Evolutionary conservation across 1,139 yeast species (phyloP).

Genomic region (Candida sojae): DNA sequence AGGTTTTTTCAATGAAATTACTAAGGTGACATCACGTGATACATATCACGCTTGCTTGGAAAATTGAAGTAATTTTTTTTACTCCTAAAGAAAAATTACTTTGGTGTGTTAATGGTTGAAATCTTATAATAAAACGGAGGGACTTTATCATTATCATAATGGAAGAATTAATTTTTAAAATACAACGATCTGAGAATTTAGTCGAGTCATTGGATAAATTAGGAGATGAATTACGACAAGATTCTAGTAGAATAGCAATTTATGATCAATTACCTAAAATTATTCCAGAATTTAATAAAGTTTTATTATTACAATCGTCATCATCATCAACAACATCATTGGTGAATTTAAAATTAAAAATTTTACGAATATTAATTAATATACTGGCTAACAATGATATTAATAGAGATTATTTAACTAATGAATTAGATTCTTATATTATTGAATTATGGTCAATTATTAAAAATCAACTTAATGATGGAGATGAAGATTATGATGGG

Average conservation of each 20-base stretch:
- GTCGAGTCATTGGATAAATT: constrained; percentile 16
- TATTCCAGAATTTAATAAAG: constrained; percentile 10
- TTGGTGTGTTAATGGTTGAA: no score
- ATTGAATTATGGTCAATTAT: constrained; percentile 25
- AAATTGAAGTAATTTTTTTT: no score
- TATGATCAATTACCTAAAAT: constrained; percentile 10
- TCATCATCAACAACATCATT: background rate
- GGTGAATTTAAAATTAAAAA: constrained; percentile 15
- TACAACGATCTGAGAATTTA: constrained; percentile 1
- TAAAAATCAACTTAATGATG: constrained; percentile 3
- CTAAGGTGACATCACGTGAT: no score
- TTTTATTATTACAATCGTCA: constrained; percentile 7
- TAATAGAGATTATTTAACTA: constrained; percentile 27
- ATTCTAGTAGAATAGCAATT: constrained; percentile 19
- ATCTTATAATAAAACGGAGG: no score
- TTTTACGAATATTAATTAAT: constrained; percentile 34
- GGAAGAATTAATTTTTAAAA: constrained; percentile 7
- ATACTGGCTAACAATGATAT: constrained; percentile 38
- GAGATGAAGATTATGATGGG: no score
- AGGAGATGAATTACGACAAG: constrained; percentile 33
- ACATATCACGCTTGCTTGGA: no score
- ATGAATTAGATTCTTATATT: constrained; percentile 11
- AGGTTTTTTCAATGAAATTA: no score
- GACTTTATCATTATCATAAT: no score
- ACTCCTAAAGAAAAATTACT: no score